Conservation (phyloP, 2,329 filamentous ascomycete species). For the Whalleya microplaca region DNA sequence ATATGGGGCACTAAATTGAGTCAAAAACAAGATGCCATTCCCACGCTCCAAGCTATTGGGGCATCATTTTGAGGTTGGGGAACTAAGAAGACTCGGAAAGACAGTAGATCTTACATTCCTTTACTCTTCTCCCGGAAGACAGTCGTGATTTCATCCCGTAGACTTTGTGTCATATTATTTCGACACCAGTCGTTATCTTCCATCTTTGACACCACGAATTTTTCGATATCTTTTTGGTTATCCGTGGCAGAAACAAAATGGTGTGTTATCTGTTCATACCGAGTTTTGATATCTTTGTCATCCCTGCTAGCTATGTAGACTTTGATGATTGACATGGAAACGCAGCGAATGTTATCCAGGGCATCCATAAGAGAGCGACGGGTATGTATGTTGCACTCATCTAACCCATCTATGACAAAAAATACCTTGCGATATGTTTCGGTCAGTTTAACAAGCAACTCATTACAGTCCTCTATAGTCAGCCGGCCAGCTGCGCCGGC, state of each 20-base stretch:
- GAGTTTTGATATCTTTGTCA: conserved; percentile 7
- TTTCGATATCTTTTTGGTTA: conserved; percentile 10
- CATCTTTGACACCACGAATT: conserved; percentile 5
- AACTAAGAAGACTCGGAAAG: background rate
- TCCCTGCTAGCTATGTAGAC: conserved; percentile 10
- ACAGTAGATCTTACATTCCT: conserved; percentile 6
- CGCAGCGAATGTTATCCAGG: background rate
- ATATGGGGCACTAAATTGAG: too few species aligned
- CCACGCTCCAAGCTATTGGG: too few species aligned
- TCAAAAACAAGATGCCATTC: too few species aligned
- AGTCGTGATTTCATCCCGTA: conserved; percentile 1
- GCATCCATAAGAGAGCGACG: conserved; percentile 3
- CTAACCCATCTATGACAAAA: conserved; percentile 8
- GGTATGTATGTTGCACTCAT: conserved; percentile 1
- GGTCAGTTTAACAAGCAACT: conserved; percentile 1
- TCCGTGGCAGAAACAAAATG: background rate
- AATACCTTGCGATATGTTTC: background rate
- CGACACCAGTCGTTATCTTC: conserved; percentile 1
- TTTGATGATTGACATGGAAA: background rate
- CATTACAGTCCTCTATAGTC: background rate
- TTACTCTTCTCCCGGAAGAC: conserved; percentile 6
- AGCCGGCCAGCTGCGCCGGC: background rate
- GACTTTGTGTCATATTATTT: background rate
- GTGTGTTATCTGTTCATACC: background rate
- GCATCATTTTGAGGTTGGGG: too few species aligned